Evolutionary conservation across 352 stramenopile species (phyloP), one percentile per base, ranked within the genome.

Genomic region (Globisporangium uncinulatum): DNA sequence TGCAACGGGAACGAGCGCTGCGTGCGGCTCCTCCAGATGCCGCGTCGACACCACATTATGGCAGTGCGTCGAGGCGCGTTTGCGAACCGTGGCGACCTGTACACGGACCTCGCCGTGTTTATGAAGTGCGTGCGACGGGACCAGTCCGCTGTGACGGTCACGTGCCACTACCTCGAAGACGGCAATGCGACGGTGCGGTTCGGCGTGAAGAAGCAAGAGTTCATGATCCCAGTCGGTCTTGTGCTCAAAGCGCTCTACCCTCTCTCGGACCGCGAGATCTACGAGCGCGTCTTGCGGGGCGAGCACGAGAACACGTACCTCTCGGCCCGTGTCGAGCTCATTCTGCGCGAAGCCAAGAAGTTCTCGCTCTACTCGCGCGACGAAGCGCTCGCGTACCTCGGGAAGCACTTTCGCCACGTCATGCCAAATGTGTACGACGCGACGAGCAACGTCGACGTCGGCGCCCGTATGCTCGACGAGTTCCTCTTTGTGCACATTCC

Each of bases 1-100:
- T 97, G 98, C 65, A 98, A 98, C 71, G 97, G 97, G 32, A 99
- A 99, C 75, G 97, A 99, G 78, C 88, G 97, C 57, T 97, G 97
- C 57, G 95, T 99, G 44, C 86, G 97, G 62, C 73, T 99, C 61
- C 75, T 99, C 61, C 97, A 99, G 79, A 94, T 97, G 73, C 85
- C 86, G 10, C 79, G 86, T 43, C 83, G 86, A 41, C 83, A 95
- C 66, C 86, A 95, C 63, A 87, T 95, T 56, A 92, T 91, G 80
- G 95, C 96, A 6, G 96, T 99, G 67, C 88, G 96, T 63, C 90
- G 98, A 71, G 86, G 86, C n/a, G 97, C 96, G 15, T 99, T 99
- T 73, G 96, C 92, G 54, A 99, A 99, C 72, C 89, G 97, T 60
- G 97, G 96, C 10, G 81, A 91, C 54, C 62, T 94, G 13, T 99